phyloP scores from a whole-genome alignment of 495 filamentous ascomycete species.

The Amphirosellinia nigrospora region DNA sequence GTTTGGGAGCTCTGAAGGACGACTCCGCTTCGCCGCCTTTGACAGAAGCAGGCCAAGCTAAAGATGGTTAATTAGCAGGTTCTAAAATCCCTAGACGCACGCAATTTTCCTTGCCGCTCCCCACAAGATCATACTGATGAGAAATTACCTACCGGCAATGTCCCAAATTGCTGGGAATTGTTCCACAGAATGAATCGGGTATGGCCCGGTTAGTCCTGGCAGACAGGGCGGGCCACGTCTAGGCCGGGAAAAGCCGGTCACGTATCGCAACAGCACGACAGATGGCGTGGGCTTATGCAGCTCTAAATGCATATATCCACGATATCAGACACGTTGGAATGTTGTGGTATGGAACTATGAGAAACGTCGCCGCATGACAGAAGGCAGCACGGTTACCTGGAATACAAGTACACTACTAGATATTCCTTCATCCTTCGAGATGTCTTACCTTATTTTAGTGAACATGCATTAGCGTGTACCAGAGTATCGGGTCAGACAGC shows the following conservation, averaged over 20 bases:
- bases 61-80: constrained; percentile 22
- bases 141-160: constrained; percentile 18
- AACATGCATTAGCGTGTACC: constrained; percentile 48
- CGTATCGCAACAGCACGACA: constrained; percentile 1
- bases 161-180: constrained; percentile 28
- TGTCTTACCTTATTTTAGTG: constrained; percentile 42
- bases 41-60: constrained; percentile 26
- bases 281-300: constrained; percentile 1
- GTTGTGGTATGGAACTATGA: background rate
- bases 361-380: constrained; percentile 8
- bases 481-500: constrained; percentile 44
- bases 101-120: constrained; percentile 44
- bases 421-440: constrained; percentile 25
- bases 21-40: constrained; percentile 25
- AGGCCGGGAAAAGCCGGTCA: constrained; percentile 13
- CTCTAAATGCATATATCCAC: constrained; percentile 11
- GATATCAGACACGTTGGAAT: background rate
- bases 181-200: constrained; percentile 14
- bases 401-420: no score
- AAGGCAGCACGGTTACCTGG: constrained; percentile 20
- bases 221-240: background rate
- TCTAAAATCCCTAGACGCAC: constrained; percentile 29
- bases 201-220: constrained; percentile 2
- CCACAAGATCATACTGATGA: constrained; percentile 37
- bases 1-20: constrained; percentile 11